phyloP scores from a whole-genome alignment of 495 filamentous ascomycete species.

The Penicillium canescens region DNA sequence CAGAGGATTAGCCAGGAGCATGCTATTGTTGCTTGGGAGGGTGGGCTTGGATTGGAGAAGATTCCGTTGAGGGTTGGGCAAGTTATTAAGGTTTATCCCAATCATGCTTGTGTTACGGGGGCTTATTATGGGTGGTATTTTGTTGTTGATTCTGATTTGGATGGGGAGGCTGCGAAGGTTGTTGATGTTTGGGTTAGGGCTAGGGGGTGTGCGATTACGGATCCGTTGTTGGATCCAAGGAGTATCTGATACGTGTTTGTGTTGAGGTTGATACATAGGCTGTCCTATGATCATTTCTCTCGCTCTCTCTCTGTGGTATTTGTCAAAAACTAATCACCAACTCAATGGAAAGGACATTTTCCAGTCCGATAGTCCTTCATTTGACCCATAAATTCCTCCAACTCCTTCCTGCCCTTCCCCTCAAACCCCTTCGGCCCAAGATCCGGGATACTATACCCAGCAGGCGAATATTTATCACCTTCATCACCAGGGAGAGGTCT shows the following conservation, averaged over 20 bases:
- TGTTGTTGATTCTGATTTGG: conserved; percentile 64
- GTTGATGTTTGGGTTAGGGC: conserved; percentile 68
- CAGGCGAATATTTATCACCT: conserved; percentile 55
- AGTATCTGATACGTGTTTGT: too few relatives aligned
- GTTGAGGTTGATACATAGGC: too few relatives aligned
- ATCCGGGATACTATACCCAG: conserved; percentile 58
- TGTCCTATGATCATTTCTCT: too few relatives aligned
- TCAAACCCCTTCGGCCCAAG: conserved; percentile 58
- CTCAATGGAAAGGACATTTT: conserved; percentile 55
- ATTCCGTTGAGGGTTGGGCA: conserved; percentile 39
- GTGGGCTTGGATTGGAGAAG: not conserved
- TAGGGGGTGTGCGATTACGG: conserved; percentile 15
- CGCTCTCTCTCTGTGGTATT: not conserved
- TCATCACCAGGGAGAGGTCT: conserved; percentile 60
- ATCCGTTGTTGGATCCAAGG: conserved; percentile 9
- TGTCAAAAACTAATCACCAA: not conserved
- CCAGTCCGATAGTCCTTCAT: conserved; percentile 44
- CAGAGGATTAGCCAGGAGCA: conserved; percentile 41
- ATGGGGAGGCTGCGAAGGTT: conserved; percentile 55
- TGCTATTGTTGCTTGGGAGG: conserved; percentile 32
- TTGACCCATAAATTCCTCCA: conserved; percentile 42
- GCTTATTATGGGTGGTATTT: conserved; percentile 74
- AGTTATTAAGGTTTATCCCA: conserved; percentile 73
- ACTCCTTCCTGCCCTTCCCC: conserved; percentile 48
- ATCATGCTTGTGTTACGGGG: conserved; percentile 81